phyloP scores from a whole-genome alignment of 352 stramenopile genomes.

The Phytophthora multivora region DNA sequence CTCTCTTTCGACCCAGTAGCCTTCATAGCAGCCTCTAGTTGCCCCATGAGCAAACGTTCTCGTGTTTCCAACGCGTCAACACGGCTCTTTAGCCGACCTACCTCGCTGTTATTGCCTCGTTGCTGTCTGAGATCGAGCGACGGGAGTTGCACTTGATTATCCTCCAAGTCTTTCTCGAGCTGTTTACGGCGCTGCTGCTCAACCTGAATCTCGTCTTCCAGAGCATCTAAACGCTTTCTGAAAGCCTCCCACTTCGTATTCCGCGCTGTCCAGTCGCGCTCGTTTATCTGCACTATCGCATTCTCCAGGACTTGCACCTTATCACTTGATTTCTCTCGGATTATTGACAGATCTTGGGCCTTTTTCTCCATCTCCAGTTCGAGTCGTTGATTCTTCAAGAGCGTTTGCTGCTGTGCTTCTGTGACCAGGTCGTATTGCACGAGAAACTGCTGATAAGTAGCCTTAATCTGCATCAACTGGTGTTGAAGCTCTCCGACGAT shows the following conservation, averaged over 20 bases:
- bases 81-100: conserved; percentile 50
- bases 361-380: conserved; percentile 59
- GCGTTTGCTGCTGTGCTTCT: conserved; percentile 55
- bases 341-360: conserved; percentile 35
- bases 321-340: conserved; percentile 42
- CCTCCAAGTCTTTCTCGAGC: conserved; percentile 68
- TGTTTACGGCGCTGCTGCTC: conserved; percentile 61
- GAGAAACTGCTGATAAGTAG: conserved; percentile 82
- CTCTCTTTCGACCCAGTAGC: conserved; percentile 32
- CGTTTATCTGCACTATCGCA: conserved; percentile 52
- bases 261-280: conserved; percentile 61
- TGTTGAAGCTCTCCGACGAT: conserved; percentile 91
- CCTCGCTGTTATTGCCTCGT: conserved; percentile 35
- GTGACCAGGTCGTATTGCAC: conserved; percentile 65
- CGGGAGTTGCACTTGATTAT: conserved; percentile 43
- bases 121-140: conserved; percentile 27
- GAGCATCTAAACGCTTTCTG: conserved; percentile 62
- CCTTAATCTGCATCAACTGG: conserved; percentile 89
- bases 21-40: conserved; percentile 48
- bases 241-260: conserved; percentile 78
- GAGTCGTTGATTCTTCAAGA: conserved; percentile 63
- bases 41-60: conserved; percentile 64
- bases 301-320: conserved; percentile 51
- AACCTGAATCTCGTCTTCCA: conserved; percentile 65
- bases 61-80: conserved; percentile 73